phyloP scores from a whole-genome alignment of 495 filamentous ascomycete species.

The Podospora pseudocomata region DNA sequence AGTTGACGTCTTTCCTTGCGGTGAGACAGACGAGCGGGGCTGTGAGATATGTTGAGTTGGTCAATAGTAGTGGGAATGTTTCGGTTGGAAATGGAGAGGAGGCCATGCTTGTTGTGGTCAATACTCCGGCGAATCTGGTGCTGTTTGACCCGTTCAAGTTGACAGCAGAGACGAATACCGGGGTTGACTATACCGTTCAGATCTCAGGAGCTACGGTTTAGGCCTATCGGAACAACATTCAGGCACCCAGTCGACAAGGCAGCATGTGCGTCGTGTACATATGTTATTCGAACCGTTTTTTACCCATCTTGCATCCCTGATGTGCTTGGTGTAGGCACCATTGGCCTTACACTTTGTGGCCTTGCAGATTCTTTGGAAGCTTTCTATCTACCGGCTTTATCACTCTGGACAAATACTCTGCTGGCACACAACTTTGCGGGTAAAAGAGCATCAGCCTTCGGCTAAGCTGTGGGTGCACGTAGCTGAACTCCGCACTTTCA shows the following conservation, averaged over 20 bases:
- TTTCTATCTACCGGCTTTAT: background rate
- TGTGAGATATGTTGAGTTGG: conserved; percentile 31
- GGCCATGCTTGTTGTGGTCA: conserved; percentile 42
- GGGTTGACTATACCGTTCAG: conserved; percentile 38
- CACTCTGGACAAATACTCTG: background rate
- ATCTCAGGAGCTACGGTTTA: conserved; percentile 34
- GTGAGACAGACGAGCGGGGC: conserved; percentile 30
- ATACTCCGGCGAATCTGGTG: conserved; percentile 37
- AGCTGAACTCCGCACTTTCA: background rate
- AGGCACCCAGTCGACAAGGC: too few relatives aligned
- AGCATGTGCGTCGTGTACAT: too few relatives aligned
- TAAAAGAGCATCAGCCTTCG: background rate
- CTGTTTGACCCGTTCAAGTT: conserved; percentile 45
- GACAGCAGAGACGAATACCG: conserved; percentile 35
- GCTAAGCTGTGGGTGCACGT: background rate
- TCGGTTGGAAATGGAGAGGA: conserved; percentile 35
- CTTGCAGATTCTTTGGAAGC: background rate
- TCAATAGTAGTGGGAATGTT: conserved; percentile 25
- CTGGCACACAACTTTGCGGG: background rate
- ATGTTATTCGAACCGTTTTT: too few relatives aligned
- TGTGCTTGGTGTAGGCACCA: background rate
- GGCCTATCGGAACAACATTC: background rate
- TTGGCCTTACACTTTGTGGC: background rate
- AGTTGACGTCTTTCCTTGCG: conserved; percentile 36
- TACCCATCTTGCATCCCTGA: too few relatives aligned